These are phyloP conservation scores for Botryotinia globosa DNA, from an alignment of 2,329 filamentous ascomycete species.

Conservation along the genomic window DNA sequence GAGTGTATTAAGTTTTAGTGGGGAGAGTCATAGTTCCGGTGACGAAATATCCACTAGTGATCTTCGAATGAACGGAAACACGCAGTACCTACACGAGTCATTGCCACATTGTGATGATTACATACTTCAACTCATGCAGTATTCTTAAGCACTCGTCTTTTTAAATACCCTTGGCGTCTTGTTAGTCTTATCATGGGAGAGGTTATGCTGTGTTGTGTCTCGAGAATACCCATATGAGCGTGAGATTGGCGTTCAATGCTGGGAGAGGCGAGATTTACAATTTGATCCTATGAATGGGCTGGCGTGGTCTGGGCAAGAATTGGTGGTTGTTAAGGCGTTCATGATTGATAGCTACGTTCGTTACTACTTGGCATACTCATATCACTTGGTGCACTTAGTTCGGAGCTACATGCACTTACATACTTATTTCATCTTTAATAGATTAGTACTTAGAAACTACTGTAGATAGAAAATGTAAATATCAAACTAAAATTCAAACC, in stretches of 20 bases:
- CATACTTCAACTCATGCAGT: not conserved
- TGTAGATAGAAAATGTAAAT: not conserved
- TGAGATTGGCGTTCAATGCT: conserved; percentile 12
- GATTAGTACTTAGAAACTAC: not conserved
- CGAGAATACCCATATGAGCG: not conserved
- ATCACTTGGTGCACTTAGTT: not conserved
- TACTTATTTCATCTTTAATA: not conserved
- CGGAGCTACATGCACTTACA: not conserved
- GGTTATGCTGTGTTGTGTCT: not conserved
- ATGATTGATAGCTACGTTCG: not conserved
- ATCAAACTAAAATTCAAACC: not conserved
- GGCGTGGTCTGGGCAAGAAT: not conserved
- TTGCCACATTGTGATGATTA: not conserved
- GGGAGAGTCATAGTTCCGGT: conserved; percentile 56
- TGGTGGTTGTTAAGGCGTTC: not conserved
- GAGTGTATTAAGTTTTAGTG: conserved; percentile 58
- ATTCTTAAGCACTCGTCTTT: not conserved
- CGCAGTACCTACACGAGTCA: not conserved
- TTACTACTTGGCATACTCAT: not conserved
- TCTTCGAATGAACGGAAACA: conserved; percentile 22
- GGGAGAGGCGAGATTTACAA: not conserved
- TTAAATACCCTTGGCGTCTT: not conserved
- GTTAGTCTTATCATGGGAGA: not conserved
- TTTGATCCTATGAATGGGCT: not conserved
- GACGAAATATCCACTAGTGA: conserved; percentile 41